A percentile compares a stretch with the other conserved stretches of the same genome.
These are phyloP conservation scores for Castanopsis chinensis DNA, from an alignment of 306 rosid species.

Conservation along the genomic window DNA sequence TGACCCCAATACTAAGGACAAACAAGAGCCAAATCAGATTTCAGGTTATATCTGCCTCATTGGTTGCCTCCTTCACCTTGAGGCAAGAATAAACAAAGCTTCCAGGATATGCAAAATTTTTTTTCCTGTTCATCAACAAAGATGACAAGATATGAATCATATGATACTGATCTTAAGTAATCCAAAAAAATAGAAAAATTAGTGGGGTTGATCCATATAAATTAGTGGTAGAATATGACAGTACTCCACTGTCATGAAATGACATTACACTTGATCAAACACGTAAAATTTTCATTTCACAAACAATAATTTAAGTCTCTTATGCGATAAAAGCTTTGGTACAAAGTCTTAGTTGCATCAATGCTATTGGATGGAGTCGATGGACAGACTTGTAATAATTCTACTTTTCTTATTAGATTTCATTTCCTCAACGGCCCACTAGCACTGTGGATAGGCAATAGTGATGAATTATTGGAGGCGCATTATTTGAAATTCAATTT, in stretches of 20 bases:
- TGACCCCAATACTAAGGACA: background rate
- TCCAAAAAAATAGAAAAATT: too few relatives aligned
- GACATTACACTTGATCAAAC: background rate
- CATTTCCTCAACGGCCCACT: slow-evolving; percentile 4
- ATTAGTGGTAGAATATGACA: background rate
- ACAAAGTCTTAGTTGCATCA: background rate
- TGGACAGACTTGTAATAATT: background rate
- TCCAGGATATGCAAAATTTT: background rate
- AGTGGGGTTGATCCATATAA: background rate
- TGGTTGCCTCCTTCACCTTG: background rate
- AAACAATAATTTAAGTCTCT: background rate
- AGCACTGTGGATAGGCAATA: background rate
- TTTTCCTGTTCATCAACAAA: background rate
- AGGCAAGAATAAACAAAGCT: background rate
- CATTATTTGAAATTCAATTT: slow-evolving; percentile 9
- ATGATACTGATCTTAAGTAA: background rate
- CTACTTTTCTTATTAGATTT: background rate
- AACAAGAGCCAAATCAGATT: background rate
- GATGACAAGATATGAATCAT: background rate
- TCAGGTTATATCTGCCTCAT: background rate
- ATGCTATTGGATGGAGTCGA: background rate
- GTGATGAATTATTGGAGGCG: background rate
- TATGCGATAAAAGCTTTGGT: background rate
- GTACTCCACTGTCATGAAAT: background rate
- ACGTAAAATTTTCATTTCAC: background rate